Percentiles rank a stretch among this genome's conserved stretches.
Conservation (phyloP, 768 basidiomycete species). For the Agaricus subrufescens region DNA sequence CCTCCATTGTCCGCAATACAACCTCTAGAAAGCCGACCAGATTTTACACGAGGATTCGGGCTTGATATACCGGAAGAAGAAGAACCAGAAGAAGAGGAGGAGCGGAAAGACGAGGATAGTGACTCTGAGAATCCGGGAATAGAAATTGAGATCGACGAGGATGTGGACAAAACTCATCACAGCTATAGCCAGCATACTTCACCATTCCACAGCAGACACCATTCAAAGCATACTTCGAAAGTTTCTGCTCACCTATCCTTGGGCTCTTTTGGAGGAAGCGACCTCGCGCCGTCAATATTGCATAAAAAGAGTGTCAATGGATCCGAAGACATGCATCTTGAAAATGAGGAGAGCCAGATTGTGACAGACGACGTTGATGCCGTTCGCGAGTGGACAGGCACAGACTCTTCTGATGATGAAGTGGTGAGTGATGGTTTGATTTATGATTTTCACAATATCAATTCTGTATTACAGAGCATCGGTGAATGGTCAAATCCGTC, state of each 20-base stretch:
- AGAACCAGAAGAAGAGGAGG: conserved; percentile 51
- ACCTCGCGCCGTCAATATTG: conserved; percentile 10
- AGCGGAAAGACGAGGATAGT: conserved; percentile 34
- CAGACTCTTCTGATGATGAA: conserved; percentile 68
- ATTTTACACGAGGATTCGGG: conserved; percentile 78
- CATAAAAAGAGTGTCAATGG: conserved; percentile 1
- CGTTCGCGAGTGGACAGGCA: conserved; percentile 79
- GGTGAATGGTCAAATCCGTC: conserved; percentile 91
- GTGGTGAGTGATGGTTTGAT: conserved; percentile 43
- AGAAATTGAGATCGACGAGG: conserved; percentile 35
- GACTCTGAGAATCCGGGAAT: conserved; percentile 29
- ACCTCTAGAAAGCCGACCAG: conserved; percentile 53
- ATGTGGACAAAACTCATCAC: conserved; percentile 22
- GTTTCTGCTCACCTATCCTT: conserved; percentile 67
- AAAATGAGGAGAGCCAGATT: conserved; percentile 21
- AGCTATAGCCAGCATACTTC: conserved; percentile 37
- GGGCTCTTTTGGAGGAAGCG: conserved; percentile 49
- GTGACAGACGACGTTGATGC: conserved; percentile 30
- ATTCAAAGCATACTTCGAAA: conserved; percentile 67
- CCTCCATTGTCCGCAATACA: conserved; percentile 36
- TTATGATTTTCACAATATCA: conserved; percentile 5
- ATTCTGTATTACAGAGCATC: conserved; percentile 50
- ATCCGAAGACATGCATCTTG: conserved; percentile 20
- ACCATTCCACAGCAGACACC: conserved; percentile 41
- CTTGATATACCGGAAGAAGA: conserved; percentile 75